Evolutionary conservation across 2,329 filamentous ascomycete genomes (phyloP), one percentile per base, ranked within the genome.

Genomic region (Fusarium marasasianum): DNA sequence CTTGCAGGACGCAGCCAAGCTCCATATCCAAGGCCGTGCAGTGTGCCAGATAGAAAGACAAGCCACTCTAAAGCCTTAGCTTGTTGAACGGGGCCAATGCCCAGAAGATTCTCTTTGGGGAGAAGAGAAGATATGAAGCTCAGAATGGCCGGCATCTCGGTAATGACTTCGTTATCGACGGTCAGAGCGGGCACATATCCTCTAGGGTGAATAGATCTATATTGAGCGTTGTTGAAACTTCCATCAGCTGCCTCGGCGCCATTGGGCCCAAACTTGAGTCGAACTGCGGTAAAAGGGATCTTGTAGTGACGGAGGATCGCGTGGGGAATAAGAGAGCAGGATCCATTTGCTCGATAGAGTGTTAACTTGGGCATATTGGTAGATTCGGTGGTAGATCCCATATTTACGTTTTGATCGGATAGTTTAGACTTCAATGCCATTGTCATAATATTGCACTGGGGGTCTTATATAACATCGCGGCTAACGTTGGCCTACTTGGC

Each of bases 61-160:
- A 81, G 43, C 82, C 82, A 84, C 58, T 83, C 78, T 2, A 72
- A 20, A 0, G 79, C 75, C 43, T 76, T 78, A 6, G 81, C 79
- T 1, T 69, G 72, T 8, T 78, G 73, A 2, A 81, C 18, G 0
- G 53, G 5, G 0, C 61, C 63, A 4, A 53, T n/a, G 1, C 81
- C 81, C 1, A 80, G 40, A 1, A 83, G 64, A 0, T 68, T 54
- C 11, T 66, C 29, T 0, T 74, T 29, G 0, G 76, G 77, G 1
- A 77, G 45, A 1, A 82, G 67, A 1, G 77, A 76, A 6, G 78
- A 76, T 53, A 82, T 78, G 71, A 80, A 83, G 17, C 63, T 79
- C 3, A 83, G 55, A 8, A 84, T 66, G 7, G 81, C 82, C 0
- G 78, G 76, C 57, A 79, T 71, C 57, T 84, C 82, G 4, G 80